A percentile compares a stretch with the other conserved stretches of the same genome.
phyloP scores from a whole-genome alignment of 2,329 filamentous ascomycete species.

The Microthyrium microscopicum region DNA sequence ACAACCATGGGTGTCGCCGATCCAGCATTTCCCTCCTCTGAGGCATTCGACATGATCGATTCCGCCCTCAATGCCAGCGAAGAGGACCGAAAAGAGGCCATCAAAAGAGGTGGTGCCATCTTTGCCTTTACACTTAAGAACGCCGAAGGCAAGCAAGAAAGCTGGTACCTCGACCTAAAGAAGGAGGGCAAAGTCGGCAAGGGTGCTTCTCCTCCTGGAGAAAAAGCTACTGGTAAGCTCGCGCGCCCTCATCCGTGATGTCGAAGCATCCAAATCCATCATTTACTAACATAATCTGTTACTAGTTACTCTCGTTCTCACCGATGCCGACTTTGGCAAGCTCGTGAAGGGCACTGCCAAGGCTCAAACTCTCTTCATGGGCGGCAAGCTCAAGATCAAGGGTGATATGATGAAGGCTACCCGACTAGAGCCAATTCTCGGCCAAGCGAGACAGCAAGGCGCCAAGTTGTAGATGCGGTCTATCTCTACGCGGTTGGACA shows the following conservation, averaged over 20 bases:
- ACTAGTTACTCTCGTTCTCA: constrained; percentile 67
- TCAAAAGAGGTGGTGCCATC: constrained; percentile 74
- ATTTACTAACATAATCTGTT: neutral
- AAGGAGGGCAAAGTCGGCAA: constrained; percentile 67
- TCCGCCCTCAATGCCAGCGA: constrained; percentile 49
- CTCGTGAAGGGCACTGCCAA: constrained; percentile 79
- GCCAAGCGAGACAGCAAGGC: constrained; percentile 59
- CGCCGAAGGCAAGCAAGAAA: constrained; percentile 56
- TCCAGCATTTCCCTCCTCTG: constrained; percentile 67
- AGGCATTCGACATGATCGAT: constrained; percentile 80
- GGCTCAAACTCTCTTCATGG: constrained; percentile 91
- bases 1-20: constrained; percentile 8
- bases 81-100: constrained; percentile 65
- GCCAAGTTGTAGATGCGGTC: constrained; percentile 19
- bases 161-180: constrained; percentile 95
- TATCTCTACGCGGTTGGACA: no score
- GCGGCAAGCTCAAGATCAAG: constrained; percentile 96
- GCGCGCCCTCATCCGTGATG: no score
- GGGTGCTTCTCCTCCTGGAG: constrained; percentile 49
- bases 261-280: no score
- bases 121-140: constrained; percentile 94
- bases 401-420: constrained; percentile 98
- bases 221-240: constrained; percentile 64
- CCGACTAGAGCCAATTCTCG: constrained; percentile 83
- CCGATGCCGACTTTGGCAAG: constrained; percentile 72